Percentiles rank a stretch among this genome's conserved stretches.
These are phyloP conservation scores for Carex scoparia DNA, from an alignment of 176 grass and related monocot genomes.

Conservation along the genomic window DNA sequence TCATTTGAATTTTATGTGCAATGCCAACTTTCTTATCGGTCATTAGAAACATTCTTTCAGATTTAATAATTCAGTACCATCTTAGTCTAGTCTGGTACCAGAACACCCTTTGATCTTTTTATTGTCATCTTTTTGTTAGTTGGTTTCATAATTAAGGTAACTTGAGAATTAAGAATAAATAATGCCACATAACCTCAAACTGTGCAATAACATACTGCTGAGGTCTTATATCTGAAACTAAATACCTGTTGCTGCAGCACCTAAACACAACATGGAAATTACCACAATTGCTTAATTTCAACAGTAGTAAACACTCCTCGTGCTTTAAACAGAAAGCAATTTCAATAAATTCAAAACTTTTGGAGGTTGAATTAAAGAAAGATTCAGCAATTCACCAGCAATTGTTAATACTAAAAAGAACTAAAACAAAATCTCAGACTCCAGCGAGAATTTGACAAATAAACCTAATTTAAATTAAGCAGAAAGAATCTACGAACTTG, in stretches of 20 bases:
- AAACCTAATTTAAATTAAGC: not conserved
- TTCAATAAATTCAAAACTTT: not conserved
- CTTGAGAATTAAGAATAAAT: not conserved
- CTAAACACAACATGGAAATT: not conserved
- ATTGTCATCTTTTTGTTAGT: not conserved
- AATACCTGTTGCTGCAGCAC: not conserved
- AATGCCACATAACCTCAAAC: not conserved
- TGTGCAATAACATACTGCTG: not conserved
- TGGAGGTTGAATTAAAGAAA: not conserved
- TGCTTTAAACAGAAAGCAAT: not conserved
- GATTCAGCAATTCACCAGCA: not conserved
- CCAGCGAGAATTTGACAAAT: not conserved
- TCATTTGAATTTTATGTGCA: not conserved
- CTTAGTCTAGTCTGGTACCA: not conserved
- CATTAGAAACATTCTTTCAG: not conserved
- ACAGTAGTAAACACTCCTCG: not conserved
- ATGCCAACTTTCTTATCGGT: not conserved
- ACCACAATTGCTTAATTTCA: not conserved
- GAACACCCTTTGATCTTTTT: not conserved
- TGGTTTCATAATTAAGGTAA: not conserved
- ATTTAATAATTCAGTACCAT: not conserved
- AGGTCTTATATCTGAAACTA: not conserved
- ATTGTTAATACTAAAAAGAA: not conserved
- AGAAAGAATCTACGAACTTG: slow-evolving; percentile 5
- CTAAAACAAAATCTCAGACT: not conserved